Base-by-base conservation (phyloP, 2,329 filamentous ascomycete species). In the Pseudogymnoascus sp. region DNA sequence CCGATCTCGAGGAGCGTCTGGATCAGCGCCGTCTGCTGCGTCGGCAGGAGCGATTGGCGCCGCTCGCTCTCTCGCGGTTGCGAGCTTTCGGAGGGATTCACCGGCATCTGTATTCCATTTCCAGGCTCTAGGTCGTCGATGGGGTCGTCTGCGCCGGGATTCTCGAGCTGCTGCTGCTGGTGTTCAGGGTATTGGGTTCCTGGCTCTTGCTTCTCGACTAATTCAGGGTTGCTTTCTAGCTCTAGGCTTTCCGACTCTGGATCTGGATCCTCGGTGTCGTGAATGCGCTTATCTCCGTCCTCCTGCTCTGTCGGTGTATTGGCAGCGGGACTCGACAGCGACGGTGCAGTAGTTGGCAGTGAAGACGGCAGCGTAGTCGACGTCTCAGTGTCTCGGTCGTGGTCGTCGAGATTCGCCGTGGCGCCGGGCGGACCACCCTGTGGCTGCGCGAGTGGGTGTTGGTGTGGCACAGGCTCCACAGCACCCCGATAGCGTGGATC, bases 1-100 rank as follows among this genome's bases (percentile, higher is more conserved):
- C 36, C 56, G 10, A 36, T n/a, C 67, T 81, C 77, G 66, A 87
- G 78, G 59, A 87, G 77, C 10, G 81, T 81, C 66, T 77, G 81
- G 69, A 84, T 83, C 66, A 80, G 70, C 60, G 73, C 77, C 40
- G 75, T 76, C 68, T 79, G 81, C 66, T 73, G 76, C 69, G 71
- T 75, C 31, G 76, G 77, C 16, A 82, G 69, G 56, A 81, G 73
- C 66, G 78, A 81, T 69, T 81, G 79, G 63, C 69, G 67, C 65
- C 72, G 67, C 5, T 67, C 59, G 11, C 70, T 63, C 34, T 70
- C 70, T 11, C 67, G 18, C 25, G 70, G 70, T 61, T 67, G 67
- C 60, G 56, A 36, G 56, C 56, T 16, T 66, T 25, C 21, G 4
- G 44, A 59, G 38, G 38, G 21, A 44, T 28, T 50, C 23, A 50